Evolutionary conservation across 208 protist genomes (phyloP).

Genomic region (Leishmania aethiopica): DNA sequence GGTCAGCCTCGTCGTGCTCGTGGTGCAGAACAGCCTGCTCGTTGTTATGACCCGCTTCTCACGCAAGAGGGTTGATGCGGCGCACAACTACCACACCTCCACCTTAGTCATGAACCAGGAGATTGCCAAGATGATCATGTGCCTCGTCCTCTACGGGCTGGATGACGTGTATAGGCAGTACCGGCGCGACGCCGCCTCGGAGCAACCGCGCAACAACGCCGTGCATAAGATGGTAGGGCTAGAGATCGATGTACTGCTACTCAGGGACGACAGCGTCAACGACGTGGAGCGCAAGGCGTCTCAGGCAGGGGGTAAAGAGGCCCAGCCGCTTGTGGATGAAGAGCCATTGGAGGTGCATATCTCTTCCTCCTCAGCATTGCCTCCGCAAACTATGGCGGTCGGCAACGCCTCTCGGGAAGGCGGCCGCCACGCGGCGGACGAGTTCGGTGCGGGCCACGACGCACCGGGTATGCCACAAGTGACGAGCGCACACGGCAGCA

Average conservation of each 20-base stretch:
- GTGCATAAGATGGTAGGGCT: background rate
- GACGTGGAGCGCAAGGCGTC: background rate
- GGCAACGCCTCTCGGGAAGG: background rate
- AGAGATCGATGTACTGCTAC: background rate
- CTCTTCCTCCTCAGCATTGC: too few relatives aligned
- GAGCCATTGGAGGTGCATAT: background rate
- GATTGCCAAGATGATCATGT: conserved; percentile 79
- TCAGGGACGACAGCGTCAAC: background rate
- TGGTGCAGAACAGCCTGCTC: conserved; percentile 76
- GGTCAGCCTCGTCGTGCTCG: conserved; percentile 74
- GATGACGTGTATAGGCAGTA: conserved; percentile 27
- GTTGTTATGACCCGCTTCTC: conserved; percentile 79
- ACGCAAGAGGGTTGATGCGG: conserved; percentile 32
- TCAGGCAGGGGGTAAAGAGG: background rate
- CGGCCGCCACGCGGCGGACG: background rate
- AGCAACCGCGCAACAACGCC: background rate
- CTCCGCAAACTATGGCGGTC: background rate
- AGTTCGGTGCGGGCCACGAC: background rate
- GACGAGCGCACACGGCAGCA: background rate
- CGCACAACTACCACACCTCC: conserved; percentile 60
- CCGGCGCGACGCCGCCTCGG: background rate
- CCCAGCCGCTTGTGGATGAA: background rate
- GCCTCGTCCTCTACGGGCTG: conserved; percentile 51
- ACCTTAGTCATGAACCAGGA: conserved; percentile 79
- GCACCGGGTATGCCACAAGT: background rate